Conservation (phyloP, 768 basidiomycete genomes). For the Mrakia blollopis region DNA sequence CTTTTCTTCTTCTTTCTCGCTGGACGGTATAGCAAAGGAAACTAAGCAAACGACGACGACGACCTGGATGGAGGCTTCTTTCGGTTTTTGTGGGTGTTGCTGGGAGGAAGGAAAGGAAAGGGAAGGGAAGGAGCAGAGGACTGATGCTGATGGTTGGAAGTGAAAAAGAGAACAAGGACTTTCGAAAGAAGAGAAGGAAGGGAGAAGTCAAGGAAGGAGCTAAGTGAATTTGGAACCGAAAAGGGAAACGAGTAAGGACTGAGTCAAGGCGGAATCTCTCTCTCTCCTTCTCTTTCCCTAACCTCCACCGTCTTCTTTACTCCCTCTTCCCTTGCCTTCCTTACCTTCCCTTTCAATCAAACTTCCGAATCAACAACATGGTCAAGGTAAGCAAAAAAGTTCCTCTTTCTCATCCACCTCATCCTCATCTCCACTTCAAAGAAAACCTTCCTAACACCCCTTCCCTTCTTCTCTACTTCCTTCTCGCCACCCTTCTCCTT, state of each 20-base stretch:
- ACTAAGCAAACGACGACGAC: too few relatives aligned
- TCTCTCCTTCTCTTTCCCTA: conserved; percentile 1
- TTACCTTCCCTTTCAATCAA: not conserved
- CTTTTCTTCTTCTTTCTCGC: too few relatives aligned
- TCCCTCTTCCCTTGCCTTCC: conserved; percentile 16
- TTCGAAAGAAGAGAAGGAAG: too few relatives aligned
- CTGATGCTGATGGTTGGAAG: not conserved
- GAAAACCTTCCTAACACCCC: not conserved
- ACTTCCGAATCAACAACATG: conserved; percentile 35
- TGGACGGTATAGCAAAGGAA: too few relatives aligned
- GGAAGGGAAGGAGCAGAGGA: not conserved
- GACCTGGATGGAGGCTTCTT: not conserved
- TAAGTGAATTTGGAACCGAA: too few relatives aligned
- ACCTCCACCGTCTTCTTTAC: conserved; percentile 27
- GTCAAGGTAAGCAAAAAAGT: conserved; percentile 35
- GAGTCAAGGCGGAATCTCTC: not conserved
- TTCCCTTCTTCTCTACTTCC: conserved; percentile 15
- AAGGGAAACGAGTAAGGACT: too few relatives aligned
- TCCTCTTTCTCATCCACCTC: conserved; percentile 23
- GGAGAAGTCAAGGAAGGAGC: too few relatives aligned
- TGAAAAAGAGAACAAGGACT: too few relatives aligned
- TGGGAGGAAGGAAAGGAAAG: not conserved
- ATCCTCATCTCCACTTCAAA: too few relatives aligned
- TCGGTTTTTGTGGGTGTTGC: not conserved
- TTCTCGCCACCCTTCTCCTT: too few relatives aligned